Evolutionary conservation across 148 eudicot species (phyloP).

Genomic region (Limonium bicolor): DNA sequence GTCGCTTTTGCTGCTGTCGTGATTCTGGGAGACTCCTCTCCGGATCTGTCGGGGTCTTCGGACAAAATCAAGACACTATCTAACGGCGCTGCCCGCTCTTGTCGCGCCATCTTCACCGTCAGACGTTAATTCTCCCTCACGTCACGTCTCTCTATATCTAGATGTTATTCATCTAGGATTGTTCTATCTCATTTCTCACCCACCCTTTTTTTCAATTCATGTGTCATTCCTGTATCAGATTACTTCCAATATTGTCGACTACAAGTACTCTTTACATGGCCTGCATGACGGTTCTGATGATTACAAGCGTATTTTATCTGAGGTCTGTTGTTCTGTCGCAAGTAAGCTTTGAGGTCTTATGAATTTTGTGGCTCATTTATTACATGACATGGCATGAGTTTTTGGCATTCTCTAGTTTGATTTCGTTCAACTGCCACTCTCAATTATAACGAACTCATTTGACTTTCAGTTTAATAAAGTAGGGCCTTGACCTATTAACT

Average conservation of each 20-base stretch:
- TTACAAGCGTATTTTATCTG: slow-evolving; percentile 25
- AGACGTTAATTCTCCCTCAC: slow-evolving; percentile 1
- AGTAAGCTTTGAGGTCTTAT: too few species aligned
- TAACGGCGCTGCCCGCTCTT: slow-evolving; percentile 47
- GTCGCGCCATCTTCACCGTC: slow-evolving; percentile 61
- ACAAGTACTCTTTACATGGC: slow-evolving; percentile 64
- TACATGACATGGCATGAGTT: too few species aligned
- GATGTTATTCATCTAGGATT: neutral
- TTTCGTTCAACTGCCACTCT: too few species aligned
- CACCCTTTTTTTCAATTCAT: neutral
- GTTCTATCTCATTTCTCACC: neutral
- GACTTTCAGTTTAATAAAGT: too few species aligned
- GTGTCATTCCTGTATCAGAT: slow-evolving; percentile 21
- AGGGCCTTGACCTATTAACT: too few species aligned
- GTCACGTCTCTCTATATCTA: neutral
- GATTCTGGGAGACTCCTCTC: slow-evolving; percentile 7
- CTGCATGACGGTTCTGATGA: slow-evolving; percentile 33
- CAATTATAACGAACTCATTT: too few species aligned
- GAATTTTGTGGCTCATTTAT: too few species aligned
- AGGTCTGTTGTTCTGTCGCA: slow-evolving; percentile 33
- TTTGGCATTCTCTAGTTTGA: too few species aligned
- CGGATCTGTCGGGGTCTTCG: slow-evolving; percentile 4
- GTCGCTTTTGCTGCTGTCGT: slow-evolving; percentile 18
- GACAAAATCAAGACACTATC: slow-evolving; percentile 21
- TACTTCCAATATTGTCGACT: slow-evolving; percentile 46